Evolutionary conservation across 2,329 filamentous ascomycete species (phyloP).

Genomic region (Fusarium sp.): DNA sequence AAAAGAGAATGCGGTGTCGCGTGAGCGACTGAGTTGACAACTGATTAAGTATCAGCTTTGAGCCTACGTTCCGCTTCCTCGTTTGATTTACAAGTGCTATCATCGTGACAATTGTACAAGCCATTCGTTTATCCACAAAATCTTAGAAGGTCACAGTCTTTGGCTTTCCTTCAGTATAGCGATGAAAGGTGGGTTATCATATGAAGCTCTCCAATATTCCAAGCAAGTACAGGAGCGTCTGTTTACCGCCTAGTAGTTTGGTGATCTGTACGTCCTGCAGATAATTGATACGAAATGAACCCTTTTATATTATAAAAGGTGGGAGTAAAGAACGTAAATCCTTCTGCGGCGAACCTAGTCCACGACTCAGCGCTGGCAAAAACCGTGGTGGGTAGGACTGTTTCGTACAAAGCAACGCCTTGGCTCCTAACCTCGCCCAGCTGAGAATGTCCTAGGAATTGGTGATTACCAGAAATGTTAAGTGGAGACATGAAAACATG

Average conservation of each 20-base stretch:
- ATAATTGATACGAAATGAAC: too few species aligned
- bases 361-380: not conserved
- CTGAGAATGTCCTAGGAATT: not conserved
- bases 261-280: not conserved
- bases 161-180: not conserved
- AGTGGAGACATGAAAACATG: not conserved
- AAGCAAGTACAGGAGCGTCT: not conserved
- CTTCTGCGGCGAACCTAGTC: not conserved
- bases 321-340: not conserved
- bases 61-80: constrained; percentile 17
- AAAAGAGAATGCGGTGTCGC: constrained; percentile 35
- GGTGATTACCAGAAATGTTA: not conserved
- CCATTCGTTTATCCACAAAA: not conserved
- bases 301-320: not conserved
- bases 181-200: not conserved
- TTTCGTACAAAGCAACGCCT: not conserved
- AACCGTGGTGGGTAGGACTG: constrained; percentile 1
- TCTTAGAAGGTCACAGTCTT: not conserved
- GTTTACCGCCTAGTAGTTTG: not conserved
- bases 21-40: constrained; percentile 29
- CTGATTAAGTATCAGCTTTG: constrained; percentile 37
- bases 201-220: not conserved
- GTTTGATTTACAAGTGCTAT: constrained; percentile 35
- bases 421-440: not conserved
- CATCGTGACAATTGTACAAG: not conserved